Evolutionary conservation across 2,329 filamentous ascomycete species (phyloP).

Genomic region (Cladosporium phlei): DNA sequence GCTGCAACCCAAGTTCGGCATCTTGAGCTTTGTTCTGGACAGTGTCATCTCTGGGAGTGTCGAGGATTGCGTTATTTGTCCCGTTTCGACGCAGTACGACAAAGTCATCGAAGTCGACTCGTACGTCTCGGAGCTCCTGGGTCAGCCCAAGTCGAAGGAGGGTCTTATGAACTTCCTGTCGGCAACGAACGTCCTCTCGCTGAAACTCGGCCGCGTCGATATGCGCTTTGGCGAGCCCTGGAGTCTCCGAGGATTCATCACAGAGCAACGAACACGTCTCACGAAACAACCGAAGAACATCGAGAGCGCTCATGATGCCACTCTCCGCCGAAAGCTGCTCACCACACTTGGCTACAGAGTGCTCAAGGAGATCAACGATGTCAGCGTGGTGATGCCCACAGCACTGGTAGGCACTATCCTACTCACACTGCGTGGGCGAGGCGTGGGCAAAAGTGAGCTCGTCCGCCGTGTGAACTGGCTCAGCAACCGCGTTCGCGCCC

Average conservation of each 20-base stretch:
- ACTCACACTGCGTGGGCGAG: constrained; percentile 82
- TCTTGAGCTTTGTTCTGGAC: constrained; percentile 85
- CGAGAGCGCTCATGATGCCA: constrained; percentile 32
- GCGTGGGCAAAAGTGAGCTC: constrained; percentile 82
- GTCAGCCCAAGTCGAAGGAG: constrained; percentile 92
- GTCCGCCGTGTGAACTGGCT: constrained; percentile 88
- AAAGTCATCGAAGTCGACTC: constrained; percentile 98
- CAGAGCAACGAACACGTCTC: constrained; percentile 62
- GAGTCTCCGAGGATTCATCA: constrained; percentile 78
- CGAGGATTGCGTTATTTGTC: constrained; percentile 86
- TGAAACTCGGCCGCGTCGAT: constrained; percentile 87
- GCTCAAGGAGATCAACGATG: constrained; percentile 87
- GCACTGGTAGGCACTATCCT: constrained; percentile 91
- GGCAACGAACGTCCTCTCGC: constrained; percentile 78
- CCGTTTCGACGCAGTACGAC: constrained; percentile 96
- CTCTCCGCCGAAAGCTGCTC: constrained; percentile 62
- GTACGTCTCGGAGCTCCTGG: constrained; percentile 89
- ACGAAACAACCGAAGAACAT: constrained; percentile 10
- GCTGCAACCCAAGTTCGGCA: constrained; percentile 89
- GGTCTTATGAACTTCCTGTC: constrained; percentile 87
- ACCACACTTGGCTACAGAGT: constrained; percentile 89
- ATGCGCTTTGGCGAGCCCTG: constrained; percentile 95
- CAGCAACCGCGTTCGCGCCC: constrained; percentile 70
- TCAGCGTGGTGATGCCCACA: constrained; percentile 97
- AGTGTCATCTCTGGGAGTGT: constrained; percentile 83